Conservation (phyloP, 768 basidiomycete genomes). For the Psilocybe subaeruginosa region DNA sequence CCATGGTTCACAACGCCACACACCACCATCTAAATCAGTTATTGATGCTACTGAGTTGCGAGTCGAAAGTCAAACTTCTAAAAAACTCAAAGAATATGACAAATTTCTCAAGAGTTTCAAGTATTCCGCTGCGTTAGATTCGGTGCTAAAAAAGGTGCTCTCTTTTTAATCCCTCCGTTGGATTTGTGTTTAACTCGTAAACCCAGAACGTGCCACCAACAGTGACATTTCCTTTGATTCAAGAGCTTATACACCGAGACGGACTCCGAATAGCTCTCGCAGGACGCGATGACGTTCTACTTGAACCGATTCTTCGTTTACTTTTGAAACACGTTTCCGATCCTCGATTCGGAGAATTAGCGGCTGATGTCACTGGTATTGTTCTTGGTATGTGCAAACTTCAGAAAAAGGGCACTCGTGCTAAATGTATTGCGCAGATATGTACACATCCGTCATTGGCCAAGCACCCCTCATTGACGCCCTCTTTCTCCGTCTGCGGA, state of each 20-base stretch:
- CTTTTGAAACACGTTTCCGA: slow-evolving; percentile 85
- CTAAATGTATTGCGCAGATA: slow-evolving; percentile 53
- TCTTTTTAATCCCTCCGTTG: background rate
- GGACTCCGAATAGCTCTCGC: slow-evolving; percentile 84
- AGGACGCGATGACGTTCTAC: slow-evolving; percentile 89
- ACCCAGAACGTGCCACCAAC: slow-evolving; percentile 81
- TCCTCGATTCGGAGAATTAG: slow-evolving; percentile 91
- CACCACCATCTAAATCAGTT: slow-evolving; percentile 44
- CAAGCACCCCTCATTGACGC: slow-evolving; percentile 93
- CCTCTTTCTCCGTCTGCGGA: slow-evolving; percentile 78
- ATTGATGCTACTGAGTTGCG: slow-evolving; percentile 73
- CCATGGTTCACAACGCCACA: slow-evolving; percentile 4
- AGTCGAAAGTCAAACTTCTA: slow-evolving; percentile 69
- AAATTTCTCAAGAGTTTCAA: slow-evolving; percentile 88
- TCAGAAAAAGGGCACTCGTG: slow-evolving; percentile 10
- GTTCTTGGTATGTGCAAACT: slow-evolving; percentile 70
- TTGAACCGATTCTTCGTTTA: slow-evolving; percentile 90
- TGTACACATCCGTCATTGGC: slow-evolving; percentile 91
- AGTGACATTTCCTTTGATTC: slow-evolving; percentile 87
- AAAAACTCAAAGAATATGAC: slow-evolving; percentile 87
- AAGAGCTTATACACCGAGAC: slow-evolving; percentile 92
- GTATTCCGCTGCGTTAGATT: slow-evolving; percentile 93
- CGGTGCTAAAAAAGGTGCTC: slow-evolving; percentile 81
- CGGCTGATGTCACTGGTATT: slow-evolving; percentile 76
- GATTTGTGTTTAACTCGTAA: slow-evolving; percentile 2